A percentile compares a stretch with the other conserved stretches of the same genome.
phyloP scores from a whole-genome alignment of 192 early-diverging fungal species.

The Fimicolochytrium jonesii region DNA sequence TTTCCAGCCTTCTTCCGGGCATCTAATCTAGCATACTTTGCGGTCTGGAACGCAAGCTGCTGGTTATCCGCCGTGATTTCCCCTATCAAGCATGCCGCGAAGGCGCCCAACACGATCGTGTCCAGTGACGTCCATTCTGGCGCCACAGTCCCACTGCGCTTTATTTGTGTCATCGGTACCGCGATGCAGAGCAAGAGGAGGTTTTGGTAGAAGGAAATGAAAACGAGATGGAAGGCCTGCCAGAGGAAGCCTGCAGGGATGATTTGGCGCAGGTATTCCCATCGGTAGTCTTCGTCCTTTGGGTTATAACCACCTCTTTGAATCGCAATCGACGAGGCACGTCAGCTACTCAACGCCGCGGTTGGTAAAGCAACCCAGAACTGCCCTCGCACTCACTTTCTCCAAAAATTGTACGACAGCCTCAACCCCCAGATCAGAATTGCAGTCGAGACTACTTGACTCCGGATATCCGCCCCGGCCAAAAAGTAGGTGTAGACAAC shows the following conservation, averaged over 20 bases:
- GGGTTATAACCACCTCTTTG: constrained; percentile 62
- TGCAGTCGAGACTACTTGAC: constrained; percentile 38
- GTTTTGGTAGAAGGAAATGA: constrained; percentile 73
- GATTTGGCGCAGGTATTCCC: constrained; percentile 37
- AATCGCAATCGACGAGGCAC: too few species aligned
- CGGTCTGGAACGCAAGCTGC: constrained; percentile 66
- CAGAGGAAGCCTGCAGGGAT: constrained; percentile 42
- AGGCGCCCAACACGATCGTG: background rate
- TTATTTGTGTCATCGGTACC: constrained; percentile 28
- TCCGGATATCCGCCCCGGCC: constrained; percentile 33
- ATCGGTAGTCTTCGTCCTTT: constrained; percentile 75
- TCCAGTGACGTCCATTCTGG: background rate
- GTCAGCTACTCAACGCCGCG: too few species aligned
- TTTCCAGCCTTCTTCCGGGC: background rate
- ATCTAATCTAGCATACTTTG: constrained; percentile 34
- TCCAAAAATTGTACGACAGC: constrained; percentile 71
- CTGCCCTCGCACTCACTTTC: constrained; percentile 40
- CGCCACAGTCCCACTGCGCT: too few species aligned
- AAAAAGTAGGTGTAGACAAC: constrained; percentile 55
- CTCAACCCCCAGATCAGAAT: constrained; percentile 68
- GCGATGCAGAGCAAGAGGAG: constrained; percentile 60
- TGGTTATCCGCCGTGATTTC: constrained; percentile 80
- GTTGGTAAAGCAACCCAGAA: too few species aligned
- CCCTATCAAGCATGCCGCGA: constrained; percentile 23
- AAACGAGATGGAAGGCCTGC: constrained; percentile 63